Evolutionary conservation across 106 monocot species (phyloP), one percentile per base, ranked within the genome.

Genomic region (Dendrobium nobile): DNA sequence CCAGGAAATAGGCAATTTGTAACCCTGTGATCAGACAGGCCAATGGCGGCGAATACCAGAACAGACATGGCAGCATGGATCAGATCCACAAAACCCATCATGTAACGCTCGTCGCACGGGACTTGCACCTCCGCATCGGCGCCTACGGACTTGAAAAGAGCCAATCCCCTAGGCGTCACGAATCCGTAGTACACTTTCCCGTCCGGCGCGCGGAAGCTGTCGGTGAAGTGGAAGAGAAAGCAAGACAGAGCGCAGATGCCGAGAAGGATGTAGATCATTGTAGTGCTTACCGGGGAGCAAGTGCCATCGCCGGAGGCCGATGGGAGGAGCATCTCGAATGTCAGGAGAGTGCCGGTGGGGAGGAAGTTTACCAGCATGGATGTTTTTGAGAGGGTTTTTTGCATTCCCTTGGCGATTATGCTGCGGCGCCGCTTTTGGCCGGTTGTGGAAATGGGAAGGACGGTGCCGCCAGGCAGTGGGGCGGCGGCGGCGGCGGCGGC

Each of bases 221-320:
- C 97, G 79, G 94, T 97, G 97, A 97, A 97, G 87, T 98, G 94
- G 92, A 98, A 98, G 88, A 98, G 85, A 92, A 94, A 94, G 91
- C 97, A 98, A 47, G 90, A 92, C 31, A 75, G 54, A 47, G 89
- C 91, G 85, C 92, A 94, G 72, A 94, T 42, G 17, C 61, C 81
- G 55, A 97, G 91, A 42, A 94, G 86, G 44, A 67, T 85, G 61
- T 85, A 8, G 78, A 97, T 94, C 96, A 97, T 92, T 24, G 28
- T 78, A 40, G 89, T 92, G 87, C 84, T 87, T 67, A 94, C 90
- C 3, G 75, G 88, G 37, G 90, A 81, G 89, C 97, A 94, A 17
- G 90, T 80, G 43, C 94, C 92, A 74, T 92, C 88, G 7, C 94
- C 88, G 80, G 87, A 88, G 75, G 80, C 92, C 24, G 97, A 85